Evolutionary conservation across 31 red algal species (phyloP), one percentile per base, ranked within the genome.

Genomic region (Porphyra umbilicalis): DNA sequence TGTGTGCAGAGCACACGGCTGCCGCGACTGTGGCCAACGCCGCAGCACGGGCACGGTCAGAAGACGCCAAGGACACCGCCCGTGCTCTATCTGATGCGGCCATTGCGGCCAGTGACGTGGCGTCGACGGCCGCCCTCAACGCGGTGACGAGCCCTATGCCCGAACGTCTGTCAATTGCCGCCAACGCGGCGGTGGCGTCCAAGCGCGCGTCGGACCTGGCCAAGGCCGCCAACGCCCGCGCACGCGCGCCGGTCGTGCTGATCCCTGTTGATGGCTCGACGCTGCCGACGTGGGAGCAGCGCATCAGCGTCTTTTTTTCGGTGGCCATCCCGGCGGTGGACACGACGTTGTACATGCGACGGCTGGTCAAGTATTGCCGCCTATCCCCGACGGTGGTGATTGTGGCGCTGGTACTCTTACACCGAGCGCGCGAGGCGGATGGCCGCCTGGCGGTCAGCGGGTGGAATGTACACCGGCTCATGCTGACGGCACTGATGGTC

Each of bases 381-480:
- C 82, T 80, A 71, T 76, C 36, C 85, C 83, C 86, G 14, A n/a
- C 86, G 9, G 91, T 86, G 0, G 88, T 88, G 33, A 34, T 88
- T 2, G 67, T 88, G 1, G 88, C 88, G 91, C 40, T 89, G 32
- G 75, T 93, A 35, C 86, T 88, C 44, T 39, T 89, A 11, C 80
- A 85, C 30, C 83, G 92, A 9, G 81, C 87, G 1, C 83, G 83
- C 4, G 30, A 38, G 34, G 76, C 79, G 0, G 86, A 94, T 32
- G 10, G 30, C 2, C 79, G 32, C 8, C 87, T 94, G 0, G 75
- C 76, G 11, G 34, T 94, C 33, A 87, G 81, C 30, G 80, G 78
- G 11, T 94, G 37, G 39, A 98, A 92, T 38, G 83, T 91, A 39
- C 95, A 98, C 81, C 95, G 95, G 30, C 79, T 98, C 35, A 79